A percentile compares a stretch with the other conserved stretches of the same genome.
Evolutionary conservation across 2,329 filamentous ascomycete species (phyloP).

Genomic region (Trichoderma atroviride): DNA sequence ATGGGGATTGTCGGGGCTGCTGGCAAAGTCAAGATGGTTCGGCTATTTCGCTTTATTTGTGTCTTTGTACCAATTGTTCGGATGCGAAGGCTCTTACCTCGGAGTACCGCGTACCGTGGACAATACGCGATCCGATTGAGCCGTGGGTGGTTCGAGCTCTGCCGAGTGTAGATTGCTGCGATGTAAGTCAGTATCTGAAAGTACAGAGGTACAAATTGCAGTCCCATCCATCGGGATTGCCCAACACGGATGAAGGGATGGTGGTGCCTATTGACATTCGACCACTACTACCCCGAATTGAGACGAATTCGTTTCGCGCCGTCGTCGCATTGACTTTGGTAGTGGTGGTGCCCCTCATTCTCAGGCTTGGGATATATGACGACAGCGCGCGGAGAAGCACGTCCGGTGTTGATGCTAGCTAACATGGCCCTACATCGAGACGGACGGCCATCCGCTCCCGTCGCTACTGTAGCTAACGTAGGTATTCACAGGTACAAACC

Average conservation of each 20-base stretch:
- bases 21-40: neutral
- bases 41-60: neutral
- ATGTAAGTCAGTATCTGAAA: neutral
- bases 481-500: neutral
- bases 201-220: neutral
- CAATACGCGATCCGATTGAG: neutral
- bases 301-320: slow-evolving; percentile 11
- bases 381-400: slow-evolving; percentile 14
- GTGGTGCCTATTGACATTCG: neutral
- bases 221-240: neutral
- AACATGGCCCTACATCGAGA: neutral
- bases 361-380: slow-evolving; percentile 17
- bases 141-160: neutral
- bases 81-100: neutral
- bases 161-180: neutral
- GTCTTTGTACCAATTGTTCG: neutral
- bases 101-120: neutral
- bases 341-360: slow-evolving; percentile 10
- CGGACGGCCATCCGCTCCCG: neutral
- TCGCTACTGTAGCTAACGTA: neutral
- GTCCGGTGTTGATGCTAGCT: slow-evolving; percentile 14
- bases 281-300: neutral
- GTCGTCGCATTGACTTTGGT: slow-evolving; percentile 1
- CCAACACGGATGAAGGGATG: neutral
- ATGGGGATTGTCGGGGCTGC: neutral